A percentile compares a stretch with the other conserved stretches of the same genome.
phyloP scores from a whole-genome alignment of 768 basidiomycete genomes.

The Rhizopogon rudus region DNA sequence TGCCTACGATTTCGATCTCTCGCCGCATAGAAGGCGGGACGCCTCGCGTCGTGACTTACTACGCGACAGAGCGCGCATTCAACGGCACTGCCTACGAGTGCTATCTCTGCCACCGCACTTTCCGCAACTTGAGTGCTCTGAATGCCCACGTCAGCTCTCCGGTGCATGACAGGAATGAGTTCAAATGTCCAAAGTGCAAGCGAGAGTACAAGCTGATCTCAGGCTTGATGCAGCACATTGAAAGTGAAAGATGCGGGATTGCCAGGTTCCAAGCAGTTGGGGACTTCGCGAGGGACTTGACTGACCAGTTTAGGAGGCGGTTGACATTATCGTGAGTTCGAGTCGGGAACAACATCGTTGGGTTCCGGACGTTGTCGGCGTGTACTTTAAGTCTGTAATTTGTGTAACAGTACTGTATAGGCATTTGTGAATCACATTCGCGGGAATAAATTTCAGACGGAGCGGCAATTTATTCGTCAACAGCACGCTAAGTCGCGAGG shows the following conservation, averaged over 20 bases:
- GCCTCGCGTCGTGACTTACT: slow-evolving; percentile 16
- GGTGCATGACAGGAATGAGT: slow-evolving; percentile 31
- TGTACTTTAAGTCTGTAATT: too few relatives aligned
- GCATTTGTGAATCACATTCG: too few relatives aligned
- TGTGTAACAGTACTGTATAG: too few relatives aligned
- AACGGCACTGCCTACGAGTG: slow-evolving; percentile 40
- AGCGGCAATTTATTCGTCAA: too few relatives aligned
- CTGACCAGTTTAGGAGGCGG: background rate
- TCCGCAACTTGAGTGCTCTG: slow-evolving; percentile 22
- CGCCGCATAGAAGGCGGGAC: slow-evolving; percentile 19
- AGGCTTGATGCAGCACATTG: slow-evolving; percentile 35
- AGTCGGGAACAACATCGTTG: too few relatives aligned
- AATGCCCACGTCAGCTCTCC: slow-evolving; percentile 24
- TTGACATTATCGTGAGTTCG: background rate
- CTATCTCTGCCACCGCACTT: slow-evolving; percentile 33
- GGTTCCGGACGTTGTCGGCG: too few relatives aligned
- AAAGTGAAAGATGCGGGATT: background rate
- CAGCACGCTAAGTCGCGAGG: too few relatives aligned
- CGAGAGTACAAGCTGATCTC: slow-evolving; percentile 32
- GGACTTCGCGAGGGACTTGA: background rate
- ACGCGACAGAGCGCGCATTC: slow-evolving; percentile 32
- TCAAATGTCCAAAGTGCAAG: slow-evolving; percentile 41
- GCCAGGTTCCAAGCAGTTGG: background rate
- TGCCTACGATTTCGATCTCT: slow-evolving; percentile 31
- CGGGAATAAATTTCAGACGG: too few relatives aligned